phyloP scores from a whole-genome alignment of 257 asterid genomes.

The Solanum piurae region DNA sequence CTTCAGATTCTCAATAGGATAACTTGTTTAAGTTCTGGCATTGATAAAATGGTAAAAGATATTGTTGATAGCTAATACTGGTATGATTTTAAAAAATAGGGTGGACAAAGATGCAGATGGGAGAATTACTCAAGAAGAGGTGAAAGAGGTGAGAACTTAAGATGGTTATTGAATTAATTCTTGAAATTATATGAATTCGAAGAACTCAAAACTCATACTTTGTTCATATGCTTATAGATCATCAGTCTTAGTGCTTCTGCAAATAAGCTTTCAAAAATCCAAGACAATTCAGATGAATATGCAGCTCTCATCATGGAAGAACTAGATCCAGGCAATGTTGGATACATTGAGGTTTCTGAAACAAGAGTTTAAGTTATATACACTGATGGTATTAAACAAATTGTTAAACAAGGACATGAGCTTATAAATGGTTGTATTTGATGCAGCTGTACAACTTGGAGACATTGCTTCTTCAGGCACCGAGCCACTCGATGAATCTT shows the following conservation, averaged over 20 bases:
- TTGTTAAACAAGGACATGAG: not conserved
- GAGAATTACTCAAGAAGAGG: conserved; percentile 19
- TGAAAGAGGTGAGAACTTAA: not conserved
- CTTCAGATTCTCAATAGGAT: not conserved
- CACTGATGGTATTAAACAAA: not conserved
- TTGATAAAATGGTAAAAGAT: not conserved
- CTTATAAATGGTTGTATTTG: not conserved
- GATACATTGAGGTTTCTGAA: conserved; percentile 7
- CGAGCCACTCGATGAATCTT: conserved; percentile 1
- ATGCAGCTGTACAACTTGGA: conserved; percentile 18
- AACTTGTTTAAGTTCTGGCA: not conserved
- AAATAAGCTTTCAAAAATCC: conserved; percentile 7
- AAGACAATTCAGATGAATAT: conserved; percentile 8
- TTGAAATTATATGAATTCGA: not conserved
- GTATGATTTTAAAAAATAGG: not conserved
- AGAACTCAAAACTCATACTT: not conserved
- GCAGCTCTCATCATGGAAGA: conserved; percentile 16
- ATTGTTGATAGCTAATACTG: not conserved
- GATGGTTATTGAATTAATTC: not conserved
- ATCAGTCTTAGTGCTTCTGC: conserved; percentile 4
- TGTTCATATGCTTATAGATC: not conserved
- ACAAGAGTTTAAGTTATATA: not conserved
- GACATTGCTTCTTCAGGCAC: conserved; percentile 16
- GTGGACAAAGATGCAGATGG: conserved; percentile 25
- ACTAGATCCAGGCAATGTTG: conserved; percentile 1